These are phyloP conservation scores for Isabelozyma pseudorhagii DNA, from an alignment of 805 yeast genomes.

Conservation along the genomic window DNA sequence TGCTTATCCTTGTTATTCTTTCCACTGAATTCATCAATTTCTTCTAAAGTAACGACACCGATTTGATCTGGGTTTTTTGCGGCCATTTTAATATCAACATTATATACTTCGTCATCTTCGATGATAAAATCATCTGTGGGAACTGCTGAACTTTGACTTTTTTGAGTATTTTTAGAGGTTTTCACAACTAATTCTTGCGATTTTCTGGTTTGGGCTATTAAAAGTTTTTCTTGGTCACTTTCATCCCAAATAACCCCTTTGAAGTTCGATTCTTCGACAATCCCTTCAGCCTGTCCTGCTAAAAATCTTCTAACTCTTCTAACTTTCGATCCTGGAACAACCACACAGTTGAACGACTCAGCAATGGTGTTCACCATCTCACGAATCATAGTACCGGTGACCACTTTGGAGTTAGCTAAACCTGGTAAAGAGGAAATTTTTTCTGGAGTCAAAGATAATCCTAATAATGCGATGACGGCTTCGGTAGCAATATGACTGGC, in stretches of 20 bases:
- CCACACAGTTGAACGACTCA: slow-evolving; percentile 73
- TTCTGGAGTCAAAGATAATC: slow-evolving; percentile 71
- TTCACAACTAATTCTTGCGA: not conserved
- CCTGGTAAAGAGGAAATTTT: slow-evolving; percentile 48
- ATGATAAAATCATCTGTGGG: slow-evolving; percentile 74
- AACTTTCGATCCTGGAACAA: slow-evolving; percentile 90
- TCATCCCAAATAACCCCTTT: slow-evolving; percentile 92
- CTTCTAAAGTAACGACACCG: slow-evolving; percentile 68
- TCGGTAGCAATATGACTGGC: slow-evolving; percentile 90
- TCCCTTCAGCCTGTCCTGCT: slow-evolving; percentile 93
- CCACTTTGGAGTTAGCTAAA: slow-evolving; percentile 34
- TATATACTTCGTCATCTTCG: slow-evolving; percentile 79
- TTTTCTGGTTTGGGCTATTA: slow-evolving; percentile 36
- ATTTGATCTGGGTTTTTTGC: slow-evolving; percentile 55
- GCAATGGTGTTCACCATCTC: slow-evolving; percentile 83
- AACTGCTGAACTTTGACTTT: slow-evolving; percentile 41
- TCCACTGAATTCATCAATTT: slow-evolving; percentile 62
- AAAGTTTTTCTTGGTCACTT: slow-evolving; percentile 65
- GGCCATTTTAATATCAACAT: slow-evolving; percentile 78
- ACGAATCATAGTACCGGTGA: slow-evolving; percentile 73
- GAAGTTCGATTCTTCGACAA: slow-evolving; percentile 87
- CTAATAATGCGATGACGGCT: slow-evolving; percentile 74
- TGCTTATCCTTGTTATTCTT: slow-evolving; percentile 51
- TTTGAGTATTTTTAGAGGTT: not conserved
- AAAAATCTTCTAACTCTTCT: slow-evolving; percentile 90